These are phyloP conservation scores for Luvunga scandens DNA, from an alignment of 345 rosid genomes.

Conservation along the genomic window DNA sequence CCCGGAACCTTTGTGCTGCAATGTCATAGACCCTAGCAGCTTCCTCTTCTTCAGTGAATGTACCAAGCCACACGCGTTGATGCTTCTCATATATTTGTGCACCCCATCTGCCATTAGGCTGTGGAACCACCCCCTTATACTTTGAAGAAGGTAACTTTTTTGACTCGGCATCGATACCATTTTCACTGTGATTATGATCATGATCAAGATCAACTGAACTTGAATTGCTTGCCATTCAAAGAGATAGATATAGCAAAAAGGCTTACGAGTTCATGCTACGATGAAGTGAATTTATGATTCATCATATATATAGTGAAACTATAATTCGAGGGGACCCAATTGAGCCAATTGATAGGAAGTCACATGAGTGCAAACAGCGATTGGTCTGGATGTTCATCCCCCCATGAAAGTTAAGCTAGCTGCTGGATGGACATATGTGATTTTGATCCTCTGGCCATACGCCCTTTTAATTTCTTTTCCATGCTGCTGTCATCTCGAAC, in stretches of 20 bases:
- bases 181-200: background rate
- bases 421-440: background rate
- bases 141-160: constrained; percentile 35
- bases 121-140: constrained; percentile 57
- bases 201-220: background rate
- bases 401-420: constrained; percentile 6
- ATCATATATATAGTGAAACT: background rate
- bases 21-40: constrained; percentile 55
- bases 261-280: background rate
- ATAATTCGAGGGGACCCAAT: background rate
- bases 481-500: too few species aligned
- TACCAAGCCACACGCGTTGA: constrained; percentile 60
- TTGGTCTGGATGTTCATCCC: constrained; percentile 12
- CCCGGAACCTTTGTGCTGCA: constrained; percentile 53
- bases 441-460: too few species aligned
- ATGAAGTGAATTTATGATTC: background rate
- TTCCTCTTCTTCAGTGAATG: constrained; percentile 51
- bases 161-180: constrained; percentile 21
- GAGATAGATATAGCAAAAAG: background rate
- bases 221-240: background rate
- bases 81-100: constrained; percentile 64
- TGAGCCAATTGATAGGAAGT: background rate
- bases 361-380: constrained; percentile 1
- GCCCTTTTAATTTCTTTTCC: too few species aligned
- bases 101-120: constrained; percentile 61